Evolutionary conservation across 768 basidiomycete species (phyloP), one percentile per base, ranked within the genome.

Genomic region (Rhodosporidiobolus odoratus): DNA sequence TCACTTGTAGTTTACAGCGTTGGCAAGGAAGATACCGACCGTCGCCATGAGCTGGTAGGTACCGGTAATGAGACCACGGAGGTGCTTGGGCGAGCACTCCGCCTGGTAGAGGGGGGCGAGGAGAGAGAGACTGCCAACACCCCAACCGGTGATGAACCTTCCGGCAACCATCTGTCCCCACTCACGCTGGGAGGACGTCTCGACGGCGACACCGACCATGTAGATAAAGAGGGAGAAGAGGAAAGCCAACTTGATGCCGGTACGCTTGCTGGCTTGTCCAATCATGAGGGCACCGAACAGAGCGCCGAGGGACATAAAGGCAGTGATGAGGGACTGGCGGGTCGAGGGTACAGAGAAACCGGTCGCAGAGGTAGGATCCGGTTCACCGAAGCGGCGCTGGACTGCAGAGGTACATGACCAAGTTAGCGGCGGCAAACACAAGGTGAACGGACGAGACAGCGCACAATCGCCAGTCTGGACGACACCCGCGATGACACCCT

Each of bases 21-120:
- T 73, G 16, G 65, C 40, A 25, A 92, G 82, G 86, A 91, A 91
- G 70, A 90, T 90, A 62, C 91, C 91, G 59, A 86, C 82, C 32
- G 90, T 89, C 30, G 90, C 90, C 85, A 90, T 88, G 79, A 93
- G 86, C 78, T 92, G 91, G 84, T 92, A 92, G 40, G 89, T 77
- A 9, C 57, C 37, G 38, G 89, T 91, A 73, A 92, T 90, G 58
- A 89, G 84, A 10, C 91, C 91, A 70, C 92, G 87, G 10, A 91
- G 89, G 30, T 90, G 84, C 78, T 92, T 93, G 9, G 92, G 92
- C 3, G 87, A 84, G 78, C 90, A 91, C 79, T 94, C 92, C 16
- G 89, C 88, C 30, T 92, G 90, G 77, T 86, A 94, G 1, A 90
- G 87, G 9, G 91, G 92, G 2, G 90, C 87, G 4, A 92, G 52